phyloP scores from a whole-genome alignment of 108 stramenopile species.

The Cylindrotheca fusiformis region DNA sequence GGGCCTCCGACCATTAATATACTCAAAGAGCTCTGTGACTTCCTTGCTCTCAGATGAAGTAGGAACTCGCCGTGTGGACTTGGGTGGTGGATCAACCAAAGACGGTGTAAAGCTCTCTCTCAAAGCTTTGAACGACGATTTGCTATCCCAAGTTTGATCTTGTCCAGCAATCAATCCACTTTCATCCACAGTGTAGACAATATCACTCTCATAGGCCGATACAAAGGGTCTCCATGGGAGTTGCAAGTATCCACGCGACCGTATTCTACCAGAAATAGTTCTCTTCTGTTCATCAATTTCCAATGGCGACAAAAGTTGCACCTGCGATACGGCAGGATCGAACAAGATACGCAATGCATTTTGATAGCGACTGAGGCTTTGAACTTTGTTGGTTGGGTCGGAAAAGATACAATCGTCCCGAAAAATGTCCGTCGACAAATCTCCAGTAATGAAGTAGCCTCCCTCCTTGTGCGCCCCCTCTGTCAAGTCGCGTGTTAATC shows the following conservation, averaged over 20 bases:
- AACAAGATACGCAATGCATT: slow-evolving; percentile 47
- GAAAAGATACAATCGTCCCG: slow-evolving; percentile 52
- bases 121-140: slow-evolving; percentile 39
- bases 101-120: slow-evolving; percentile 52
- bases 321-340: slow-evolving; percentile 43
- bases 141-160: slow-evolving; percentile 46
- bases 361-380: slow-evolving; percentile 45
- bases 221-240: slow-evolving; percentile 48
- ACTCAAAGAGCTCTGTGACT: slow-evolving; percentile 29
- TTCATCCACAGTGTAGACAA: slow-evolving; percentile 39
- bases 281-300: slow-evolving; percentile 9
- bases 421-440: slow-evolving; percentile 46
- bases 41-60: slow-evolving; percentile 21
- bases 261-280: slow-evolving; percentile 37
- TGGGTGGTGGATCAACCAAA: slow-evolving; percentile 16
- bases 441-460: slow-evolving; percentile 54
- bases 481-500: slow-evolving; percentile 37
- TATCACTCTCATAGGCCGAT: slow-evolving; percentile 45
- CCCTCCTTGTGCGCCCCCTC: slow-evolving; percentile 36
- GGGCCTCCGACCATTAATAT: slow-evolving; percentile 39
- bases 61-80: neutral
- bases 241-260: slow-evolving; percentile 44
- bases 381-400: slow-evolving; percentile 56
- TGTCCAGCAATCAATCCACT: slow-evolving; percentile 39
- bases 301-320: slow-evolving; percentile 27